phyloP scores from a whole-genome alignment of 1,284 basidiomycete genomes.

The Cutaneotrichosporon sp. region DNA sequence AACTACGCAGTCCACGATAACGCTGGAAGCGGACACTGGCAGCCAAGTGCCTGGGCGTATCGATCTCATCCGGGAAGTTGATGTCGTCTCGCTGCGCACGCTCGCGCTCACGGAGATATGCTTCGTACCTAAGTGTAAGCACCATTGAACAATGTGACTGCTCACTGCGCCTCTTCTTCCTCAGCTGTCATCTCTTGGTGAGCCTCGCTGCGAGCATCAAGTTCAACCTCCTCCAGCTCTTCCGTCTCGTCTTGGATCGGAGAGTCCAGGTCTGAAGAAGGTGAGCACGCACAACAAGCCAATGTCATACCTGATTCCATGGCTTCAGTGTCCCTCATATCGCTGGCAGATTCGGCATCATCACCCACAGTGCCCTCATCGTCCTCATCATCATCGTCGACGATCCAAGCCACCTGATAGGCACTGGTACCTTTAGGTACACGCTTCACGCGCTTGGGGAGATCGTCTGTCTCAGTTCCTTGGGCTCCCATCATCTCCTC shows the following conservation, averaged over 20 bases:
- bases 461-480: slow-evolving; percentile 56
- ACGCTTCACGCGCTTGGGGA: slow-evolving; percentile 63
- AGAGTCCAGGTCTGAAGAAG: slow-evolving; percentile 23
- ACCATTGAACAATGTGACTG: neutral
- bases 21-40: slow-evolving; percentile 87
- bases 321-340: slow-evolving; percentile 37
- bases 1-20: slow-evolving; percentile 85
- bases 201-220: slow-evolving; percentile 51
- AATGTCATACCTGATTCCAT: slow-evolving; percentile 32
- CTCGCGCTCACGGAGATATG: slow-evolving; percentile 63
- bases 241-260: slow-evolving; percentile 56
- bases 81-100: slow-evolving; percentile 70
- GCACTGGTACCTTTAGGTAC: slow-evolving; percentile 87
- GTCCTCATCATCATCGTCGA: slow-evolving; percentile 66
- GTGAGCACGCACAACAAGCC: slow-evolving; percentile 52
- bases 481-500: slow-evolving; percentile 72
- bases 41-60: slow-evolving; percentile 85
- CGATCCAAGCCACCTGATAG: slow-evolving; percentile 91
- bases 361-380: slow-evolving; percentile 57
- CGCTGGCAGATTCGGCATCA: slow-evolving; percentile 47
- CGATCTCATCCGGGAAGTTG: slow-evolving; percentile 94
- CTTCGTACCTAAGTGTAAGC: slow-evolving; percentile 56
- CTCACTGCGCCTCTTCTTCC: slow-evolving; percentile 80
- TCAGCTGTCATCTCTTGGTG: slow-evolving; percentile 61
- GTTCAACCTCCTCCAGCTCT: slow-evolving; percentile 66